Conservation (phyloP, 768 basidiomycete species). For the Kwoniella heveanensis region DNA sequence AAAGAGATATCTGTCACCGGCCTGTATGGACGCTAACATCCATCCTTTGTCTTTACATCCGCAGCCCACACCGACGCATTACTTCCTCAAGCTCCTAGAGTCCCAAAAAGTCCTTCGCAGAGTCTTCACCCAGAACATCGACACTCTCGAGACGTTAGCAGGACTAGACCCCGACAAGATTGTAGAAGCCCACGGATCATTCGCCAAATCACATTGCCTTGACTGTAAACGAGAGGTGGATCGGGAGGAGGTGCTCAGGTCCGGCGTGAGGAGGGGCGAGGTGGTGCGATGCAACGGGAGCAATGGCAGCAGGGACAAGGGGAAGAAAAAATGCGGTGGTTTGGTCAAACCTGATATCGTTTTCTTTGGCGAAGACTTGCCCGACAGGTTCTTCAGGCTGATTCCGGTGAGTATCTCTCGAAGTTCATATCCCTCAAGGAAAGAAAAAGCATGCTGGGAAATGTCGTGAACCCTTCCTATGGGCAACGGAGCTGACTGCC, state of each 20-base stretch:
- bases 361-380: conserved; percentile 78
- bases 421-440: too few relatives aligned
- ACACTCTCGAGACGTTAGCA: conserved; percentile 83
- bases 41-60: too few relatives aligned
- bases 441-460: not conserved
- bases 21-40: too few relatives aligned
- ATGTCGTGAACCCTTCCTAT: too few relatives aligned
- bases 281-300: conserved; percentile 67
- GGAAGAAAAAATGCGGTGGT: conserved; percentile 62
- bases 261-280: conserved; percentile 64
- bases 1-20: too few relatives aligned
- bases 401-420: conserved; percentile 56
- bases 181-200: conserved; percentile 95
- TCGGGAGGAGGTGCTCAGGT: conserved; percentile 67
- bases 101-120: conserved; percentile 66
- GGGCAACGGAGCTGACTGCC: too few relatives aligned
- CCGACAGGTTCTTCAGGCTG: conserved; percentile 66
- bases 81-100: conserved; percentile 81
- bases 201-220: conserved; percentile 82
- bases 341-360: conserved; percentile 93
- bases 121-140: conserved; percentile 61
- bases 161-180: conserved; percentile 74
- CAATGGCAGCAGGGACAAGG: conserved; percentile 6
- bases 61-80: conserved; percentile 83
- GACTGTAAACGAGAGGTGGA: conserved; percentile 67